Base-by-base conservation (phyloP, 2,329 filamentous ascomycete species). In the Neonectria ditissima region DNA sequence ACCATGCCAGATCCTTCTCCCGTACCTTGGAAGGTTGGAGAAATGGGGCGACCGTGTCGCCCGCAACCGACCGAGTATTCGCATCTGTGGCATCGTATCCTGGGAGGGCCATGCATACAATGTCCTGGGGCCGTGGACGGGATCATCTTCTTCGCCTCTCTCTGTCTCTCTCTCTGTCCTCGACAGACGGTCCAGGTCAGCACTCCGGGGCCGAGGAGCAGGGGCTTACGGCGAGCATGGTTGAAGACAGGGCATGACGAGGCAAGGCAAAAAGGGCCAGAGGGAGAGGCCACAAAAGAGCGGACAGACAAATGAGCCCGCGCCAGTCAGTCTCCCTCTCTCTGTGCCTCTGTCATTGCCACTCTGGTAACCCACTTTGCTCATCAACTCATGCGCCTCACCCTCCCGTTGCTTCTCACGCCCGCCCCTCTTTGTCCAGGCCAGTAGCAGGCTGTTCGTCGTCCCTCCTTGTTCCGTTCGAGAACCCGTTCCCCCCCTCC, bases 201-300 rank as follows among this genome's bases (percentile, higher is more conserved):
- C 47, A 32, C 24, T 32, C 62, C 62, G 43, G 63, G 64, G 55
- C 59, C 57, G 47, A 55, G 30, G 58, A 67, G 59, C 66, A 67
- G 66, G 66, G 45, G 43, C 59, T 52, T 48, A 30, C 48, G 44
- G 57, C 30, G 18, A 50, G 32, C 47, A 62, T 48, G 56, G 51
- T 57, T 48, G 44, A 50, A 32, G 28, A 6, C 47, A 50, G 47
- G 47, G 28, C 47, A 48, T 18, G 45, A 50, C 45, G 39, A 63
- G 54, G 63, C 50, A 52, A 45, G 55, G 52, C 57, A 47, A 26
- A 28, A 52, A 45, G 22, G 11, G n/a, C 37, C 37, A 37, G 14
- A 28, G 44, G 10, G 28, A 48, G 30, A 28, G 24, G 45, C 45
- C 45, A 48, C 26, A 30, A 48, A 48, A 48, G 45, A 48, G 45